Evolutionary conservation across 2,329 filamentous ascomycete species (phyloP).

Genomic region (Monosporascus sp.): DNA sequence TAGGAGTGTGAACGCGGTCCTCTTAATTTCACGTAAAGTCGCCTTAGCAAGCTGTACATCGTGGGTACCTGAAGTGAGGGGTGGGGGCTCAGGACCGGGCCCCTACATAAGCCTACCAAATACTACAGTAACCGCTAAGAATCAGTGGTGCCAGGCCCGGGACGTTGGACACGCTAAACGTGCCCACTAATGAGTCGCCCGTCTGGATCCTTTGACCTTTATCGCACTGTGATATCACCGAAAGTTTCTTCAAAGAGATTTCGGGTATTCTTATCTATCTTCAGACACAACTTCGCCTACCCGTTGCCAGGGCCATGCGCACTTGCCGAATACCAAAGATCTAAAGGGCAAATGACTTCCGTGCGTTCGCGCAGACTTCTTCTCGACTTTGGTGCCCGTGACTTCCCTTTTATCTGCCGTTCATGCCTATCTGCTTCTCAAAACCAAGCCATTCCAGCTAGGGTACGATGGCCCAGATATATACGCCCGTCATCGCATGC

Average conservation of each 20-base stretch:
- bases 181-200: no score
- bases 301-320: not conserved
- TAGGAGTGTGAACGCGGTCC: not conserved
- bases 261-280: not conserved
- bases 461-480: slow-evolving; percentile 15
- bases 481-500: slow-evolving; percentile 20
- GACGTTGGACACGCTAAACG: no score
- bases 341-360: slow-evolving; percentile 3
- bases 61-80: not conserved
- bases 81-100: not conserved
- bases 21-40: not conserved
- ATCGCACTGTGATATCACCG: slow-evolving; percentile 4
- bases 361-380: slow-evolving; percentile 22
- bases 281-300: slow-evolving; percentile 1
- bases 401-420: slow-evolving; percentile 22
- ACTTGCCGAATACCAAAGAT: slow-evolving; percentile 1
- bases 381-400: slow-evolving; percentile 19
- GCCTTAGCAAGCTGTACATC: not conserved
- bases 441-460: slow-evolving; percentile 10
- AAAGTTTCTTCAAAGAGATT: not conserved
- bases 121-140: not conserved
- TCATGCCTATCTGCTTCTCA: slow-evolving; percentile 23
- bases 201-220: not conserved
- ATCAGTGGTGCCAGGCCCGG: no score
- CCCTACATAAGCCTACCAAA: not conserved